Conservation (phyloP, 169 alveolate genomes). For the Sarcocystis neurona region DNA sequence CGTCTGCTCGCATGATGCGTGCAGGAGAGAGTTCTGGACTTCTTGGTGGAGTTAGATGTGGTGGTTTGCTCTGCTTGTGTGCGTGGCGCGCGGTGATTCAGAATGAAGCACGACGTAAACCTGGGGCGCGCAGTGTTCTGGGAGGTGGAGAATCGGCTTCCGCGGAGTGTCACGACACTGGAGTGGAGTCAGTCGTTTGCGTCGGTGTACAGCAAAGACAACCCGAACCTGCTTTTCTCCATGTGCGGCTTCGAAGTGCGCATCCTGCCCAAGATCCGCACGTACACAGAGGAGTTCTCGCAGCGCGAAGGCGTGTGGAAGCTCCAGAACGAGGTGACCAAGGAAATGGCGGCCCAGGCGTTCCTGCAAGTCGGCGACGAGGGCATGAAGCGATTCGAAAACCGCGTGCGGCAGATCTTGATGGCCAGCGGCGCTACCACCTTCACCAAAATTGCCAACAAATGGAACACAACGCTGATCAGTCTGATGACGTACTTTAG, state of each 20-base stretch:
- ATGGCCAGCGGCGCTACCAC: slow-evolving; percentile 99
- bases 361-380: slow-evolving; percentile 98
- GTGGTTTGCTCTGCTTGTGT: neutral
- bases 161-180: slow-evolving; percentile 96
- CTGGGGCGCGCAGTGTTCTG: slow-evolving; percentile 99
- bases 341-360: slow-evolving; percentile 98
- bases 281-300: slow-evolving; percentile 57
- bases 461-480: slow-evolving; percentile 99
- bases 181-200: slow-evolving; percentile 97
- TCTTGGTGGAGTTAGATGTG: too few relatives aligned
- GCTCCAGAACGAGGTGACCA: slow-evolving; percentile 96
- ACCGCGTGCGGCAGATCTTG: slow-evolving; percentile 95
- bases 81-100: neutral
- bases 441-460: slow-evolving; percentile 99
- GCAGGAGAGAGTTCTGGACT: too few relatives aligned
- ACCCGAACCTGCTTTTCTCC: slow-evolving; percentile 97
- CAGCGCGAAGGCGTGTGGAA: slow-evolving; percentile 72
- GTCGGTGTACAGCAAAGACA: slow-evolving; percentile 98
- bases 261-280: slow-evolving; percentile 59
- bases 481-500: slow-evolving; percentile 99
- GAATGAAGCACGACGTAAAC: slow-evolving; percentile 93
- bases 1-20: too few relatives aligned
- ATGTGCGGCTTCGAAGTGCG: slow-evolving; percentile 96
- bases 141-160: slow-evolving; percentile 99
- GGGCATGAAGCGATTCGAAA: slow-evolving; percentile 95